Evolutionary conservation across 1,284 basidiomycete species (phyloP).

Genomic region (Cystobasidium sp.): DNA sequence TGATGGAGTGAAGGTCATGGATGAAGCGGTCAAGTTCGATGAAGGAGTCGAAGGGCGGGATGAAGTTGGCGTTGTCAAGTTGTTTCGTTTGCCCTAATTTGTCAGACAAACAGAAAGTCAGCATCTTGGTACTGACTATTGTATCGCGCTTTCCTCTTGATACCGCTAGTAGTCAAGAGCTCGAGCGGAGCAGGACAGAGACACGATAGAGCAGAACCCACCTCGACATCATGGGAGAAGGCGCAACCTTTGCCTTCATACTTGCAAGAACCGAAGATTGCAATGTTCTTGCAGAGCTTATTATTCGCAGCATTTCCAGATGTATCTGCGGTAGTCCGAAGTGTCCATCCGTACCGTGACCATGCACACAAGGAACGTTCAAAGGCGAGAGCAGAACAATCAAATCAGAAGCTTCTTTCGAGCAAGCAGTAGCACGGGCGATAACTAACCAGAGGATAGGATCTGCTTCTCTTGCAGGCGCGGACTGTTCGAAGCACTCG

Average conservation of each 20-base stretch:
- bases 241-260: conserved; percentile 48
- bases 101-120: not conserved
- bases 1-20: conserved; percentile 7
- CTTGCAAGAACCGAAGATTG: conserved; percentile 50
- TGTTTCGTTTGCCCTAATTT: conserved; percentile 14
- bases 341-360: too few relatives aligned
- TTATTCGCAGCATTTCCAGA: not conserved
- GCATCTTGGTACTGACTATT: not conserved
- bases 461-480: not conserved
- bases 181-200: not conserved
- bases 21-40: conserved; percentile 21
- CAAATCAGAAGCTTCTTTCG: too few relatives aligned
- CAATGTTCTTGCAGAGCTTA: conserved; percentile 48
- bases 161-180: not conserved
- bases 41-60: conserved; percentile 8
- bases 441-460: not conserved
- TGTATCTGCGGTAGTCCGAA: not conserved
- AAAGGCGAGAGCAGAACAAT: too few relatives aligned
- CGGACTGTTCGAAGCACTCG: conserved; percentile 21
- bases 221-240: conserved; percentile 46
- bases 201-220: not conserved
- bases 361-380: too few relatives aligned
- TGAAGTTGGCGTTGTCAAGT: conserved; percentile 13
- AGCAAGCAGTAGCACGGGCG: too few relatives aligned
- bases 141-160: not conserved